These are phyloP conservation scores for Ustilago cynodontis DNA, from an alignment of 1,284 basidiomycete genomes.

Conservation along the genomic window DNA sequence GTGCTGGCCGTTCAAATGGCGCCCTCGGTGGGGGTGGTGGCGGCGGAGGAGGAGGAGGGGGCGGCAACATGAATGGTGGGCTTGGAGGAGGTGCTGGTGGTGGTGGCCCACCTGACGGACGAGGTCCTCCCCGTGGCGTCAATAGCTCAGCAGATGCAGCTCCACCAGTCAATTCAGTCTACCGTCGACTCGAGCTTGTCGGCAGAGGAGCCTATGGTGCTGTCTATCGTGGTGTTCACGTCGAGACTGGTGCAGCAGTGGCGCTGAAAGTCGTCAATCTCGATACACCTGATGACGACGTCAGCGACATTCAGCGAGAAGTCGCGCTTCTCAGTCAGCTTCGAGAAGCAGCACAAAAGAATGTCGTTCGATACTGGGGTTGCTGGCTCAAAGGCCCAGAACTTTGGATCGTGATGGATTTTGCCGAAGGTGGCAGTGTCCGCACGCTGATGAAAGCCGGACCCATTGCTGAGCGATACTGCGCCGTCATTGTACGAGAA, in stretches of 20 bases:
- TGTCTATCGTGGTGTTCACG: constrained; percentile 74
- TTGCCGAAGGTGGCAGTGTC: constrained; percentile 94
- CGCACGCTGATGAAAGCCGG: constrained; percentile 85
- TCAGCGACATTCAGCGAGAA: constrained; percentile 95
- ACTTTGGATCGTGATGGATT: constrained; percentile 99
- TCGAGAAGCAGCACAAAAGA: constrained; percentile 79
- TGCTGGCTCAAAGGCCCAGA: constrained; percentile 93
- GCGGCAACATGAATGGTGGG: constrained; percentile 23
- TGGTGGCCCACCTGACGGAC: constrained; percentile 40
- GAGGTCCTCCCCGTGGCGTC: constrained; percentile 25
- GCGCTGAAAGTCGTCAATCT: constrained; percentile 99
- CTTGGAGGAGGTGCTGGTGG: constrained; percentile 36
- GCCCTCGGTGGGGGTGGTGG: constrained; percentile 14
- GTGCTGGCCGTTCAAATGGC: constrained; percentile 24
- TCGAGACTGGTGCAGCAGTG: constrained; percentile 85
- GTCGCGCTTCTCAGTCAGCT: constrained; percentile 92
- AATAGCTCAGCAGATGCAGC: constrained; percentile 22
- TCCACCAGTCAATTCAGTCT: constrained; percentile 49
- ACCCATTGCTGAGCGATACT: constrained; percentile 86
- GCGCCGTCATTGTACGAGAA: constrained; percentile 88
- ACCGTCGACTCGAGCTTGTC: constrained; percentile 64
- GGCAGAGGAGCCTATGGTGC: constrained; percentile 68
- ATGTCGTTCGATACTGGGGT: constrained; percentile 95
- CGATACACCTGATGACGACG: constrained; percentile 91
- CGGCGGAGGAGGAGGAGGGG: constrained; percentile 8